Conservation (phyloP, 371 early-diverging fungal species). For the Mortierella sp. region DNA sequence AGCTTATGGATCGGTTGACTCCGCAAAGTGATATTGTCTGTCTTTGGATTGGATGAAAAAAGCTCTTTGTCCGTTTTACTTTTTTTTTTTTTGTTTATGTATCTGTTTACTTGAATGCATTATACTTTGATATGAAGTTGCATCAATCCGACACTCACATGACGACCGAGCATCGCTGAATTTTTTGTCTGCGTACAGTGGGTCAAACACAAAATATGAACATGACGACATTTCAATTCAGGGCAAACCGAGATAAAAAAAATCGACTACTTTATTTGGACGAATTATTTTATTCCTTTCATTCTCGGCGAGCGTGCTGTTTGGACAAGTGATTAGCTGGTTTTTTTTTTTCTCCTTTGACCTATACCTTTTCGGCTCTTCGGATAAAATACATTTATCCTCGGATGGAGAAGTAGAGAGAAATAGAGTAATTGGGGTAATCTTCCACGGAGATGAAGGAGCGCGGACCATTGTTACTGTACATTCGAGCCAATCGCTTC, state of each 20-base stretch:
- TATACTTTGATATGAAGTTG: not conserved
- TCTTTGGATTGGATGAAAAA: not conserved
- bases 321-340: conserved; percentile 16
- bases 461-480: no score
- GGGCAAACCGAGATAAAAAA: conserved; percentile 35
- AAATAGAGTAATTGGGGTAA: no score
- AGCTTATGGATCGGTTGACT: conserved; percentile 2
- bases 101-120: not conserved
- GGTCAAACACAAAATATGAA: not conserved
- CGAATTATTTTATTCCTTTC: not conserved
- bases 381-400: no score
- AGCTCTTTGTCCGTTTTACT: not conserved
- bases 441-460: no score
- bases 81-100: not conserved
- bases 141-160: not conserved
- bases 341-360: conserved; percentile 4
- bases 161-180: not conserved
- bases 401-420: no score
- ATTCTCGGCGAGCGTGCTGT: conserved; percentile 42
- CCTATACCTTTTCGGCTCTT: conserved; percentile 35
- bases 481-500: no score
- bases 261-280: conserved; percentile 38
- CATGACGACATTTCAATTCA: conserved; percentile 18
- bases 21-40: conserved; percentile 1
- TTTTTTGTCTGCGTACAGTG: not conserved